Conservation (phyloP, 2,329 filamentous ascomycete genomes). For the Aspergillus japonicus region DNA sequence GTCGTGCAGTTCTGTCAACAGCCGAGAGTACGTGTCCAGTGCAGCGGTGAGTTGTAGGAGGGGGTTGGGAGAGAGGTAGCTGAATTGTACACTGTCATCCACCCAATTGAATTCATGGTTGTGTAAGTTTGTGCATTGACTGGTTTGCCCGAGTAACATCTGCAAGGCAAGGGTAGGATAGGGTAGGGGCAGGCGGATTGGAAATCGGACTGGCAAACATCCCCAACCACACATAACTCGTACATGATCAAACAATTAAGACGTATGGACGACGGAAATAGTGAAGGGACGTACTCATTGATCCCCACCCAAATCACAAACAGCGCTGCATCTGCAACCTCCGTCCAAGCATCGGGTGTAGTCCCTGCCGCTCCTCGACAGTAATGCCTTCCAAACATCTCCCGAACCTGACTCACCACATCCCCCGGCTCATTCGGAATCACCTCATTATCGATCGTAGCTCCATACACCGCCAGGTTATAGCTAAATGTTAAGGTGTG, state of each 20-base stretch:
- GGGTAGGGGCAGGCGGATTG: neutral
- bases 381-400: neutral
- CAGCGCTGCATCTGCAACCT: neutral
- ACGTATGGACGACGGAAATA: neutral
- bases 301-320: neutral
- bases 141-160: neutral
- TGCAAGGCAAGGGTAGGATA: neutral
- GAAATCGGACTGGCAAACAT: neutral
- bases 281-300: neutral
- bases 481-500: slow-evolving; percentile 3
- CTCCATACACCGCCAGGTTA: slow-evolving; percentile 10
- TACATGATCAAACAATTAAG: no score
- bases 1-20: neutral
- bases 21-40: neutral
- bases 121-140: no score
- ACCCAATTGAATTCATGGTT: no score
- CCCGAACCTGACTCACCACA: slow-evolving; percentile 3
- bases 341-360: neutral
- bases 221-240: no score
- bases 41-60: neutral
- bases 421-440: neutral
- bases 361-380: neutral
- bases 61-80: neutral
- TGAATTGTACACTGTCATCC: neutral
- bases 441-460: slow-evolving; percentile 7